Evolutionary conservation across 2,329 filamentous ascomycete genomes (phyloP), one percentile per base, ranked within the genome.

Genomic region (Xylariaceae sp.): DNA sequence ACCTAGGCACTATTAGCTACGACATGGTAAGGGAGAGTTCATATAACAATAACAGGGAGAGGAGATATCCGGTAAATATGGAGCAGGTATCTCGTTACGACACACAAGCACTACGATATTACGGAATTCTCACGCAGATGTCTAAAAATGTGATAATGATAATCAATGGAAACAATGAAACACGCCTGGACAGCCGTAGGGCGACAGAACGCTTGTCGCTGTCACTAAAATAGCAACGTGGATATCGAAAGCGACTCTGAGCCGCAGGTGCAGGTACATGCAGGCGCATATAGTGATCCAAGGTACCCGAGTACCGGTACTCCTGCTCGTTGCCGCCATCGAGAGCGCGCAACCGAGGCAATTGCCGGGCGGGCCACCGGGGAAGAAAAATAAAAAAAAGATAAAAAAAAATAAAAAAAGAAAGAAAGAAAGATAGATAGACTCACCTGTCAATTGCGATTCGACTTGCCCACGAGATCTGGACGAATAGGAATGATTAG

Each of bases 211-310:
- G 48, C 44, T 54, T 55, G 55, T 34, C 19, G 19, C 19, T 19
- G 19, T 56, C 47, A 60, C 58, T 47, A 60, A 60, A 60, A 60
- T 60, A 60, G 58, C 34, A 60, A 58, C 55, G 39, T 57, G 54
- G 39, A 52, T 54, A 51, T 11, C 53, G 34, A 51, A 57, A 54
- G 55, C 50, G 43, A 60, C 57, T 45, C 43, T 58, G 55, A 60
- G 57, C 57, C 57, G 55, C 57, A 60, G 58, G 46, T 52, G 53
- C 53, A 55, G 58, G 46, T 52, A 55, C 53, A 55, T 60, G 58
- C 51, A 55, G 48, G 30, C 40, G 46, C 47, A 51, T 50, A 49
- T 50, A 50, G 31, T 42, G 6, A 6, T 8, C n/a, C 3, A 29
- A 39, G 29, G 48, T 51, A 51, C 48, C 40, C 34, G 31, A 8